Conservation (phyloP, 139 green algal species). For the Ostreobium quekettii region DNA sequence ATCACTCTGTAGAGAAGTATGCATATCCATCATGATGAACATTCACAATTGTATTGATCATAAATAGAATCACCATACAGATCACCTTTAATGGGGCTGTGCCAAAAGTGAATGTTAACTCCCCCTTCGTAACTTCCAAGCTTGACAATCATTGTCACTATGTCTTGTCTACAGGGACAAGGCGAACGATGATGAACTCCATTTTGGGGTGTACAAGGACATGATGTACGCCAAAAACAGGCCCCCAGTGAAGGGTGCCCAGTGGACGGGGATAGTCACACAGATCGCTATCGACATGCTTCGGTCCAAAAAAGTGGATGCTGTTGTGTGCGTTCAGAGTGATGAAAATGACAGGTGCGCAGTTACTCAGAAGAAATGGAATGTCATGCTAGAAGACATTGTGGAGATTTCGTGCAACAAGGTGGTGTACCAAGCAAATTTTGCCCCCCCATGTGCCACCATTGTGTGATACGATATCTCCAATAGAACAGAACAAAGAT, state of each 20-base stretch:
- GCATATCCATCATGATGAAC: not conserved
- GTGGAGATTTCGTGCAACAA: too few species aligned
- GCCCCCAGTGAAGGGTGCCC: conserved; percentile 62
- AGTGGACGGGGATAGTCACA: conserved; percentile 95
- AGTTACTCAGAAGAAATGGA: too few species aligned
- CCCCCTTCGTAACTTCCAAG: not conserved
- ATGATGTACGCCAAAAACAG: conserved; percentile 67
- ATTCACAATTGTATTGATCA: too few species aligned
- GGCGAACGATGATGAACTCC: conserved; percentile 61
- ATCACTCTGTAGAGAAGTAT: not conserved
- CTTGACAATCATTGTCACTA: not conserved
- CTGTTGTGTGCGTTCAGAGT: conserved; percentile 88
- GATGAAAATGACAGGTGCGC: conserved; percentile 63
- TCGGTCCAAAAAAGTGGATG: conserved; percentile 73
- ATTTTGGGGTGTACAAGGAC: conserved; percentile 69
- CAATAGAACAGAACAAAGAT: too few species aligned
- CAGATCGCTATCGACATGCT: conserved; percentile 50
- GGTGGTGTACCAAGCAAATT: too few species aligned
- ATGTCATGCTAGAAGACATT: too few species aligned
- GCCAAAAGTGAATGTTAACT: not conserved
- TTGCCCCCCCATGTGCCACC: too few species aligned
- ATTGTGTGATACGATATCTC: too few species aligned
- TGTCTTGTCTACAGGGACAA: conserved; percentile 33
- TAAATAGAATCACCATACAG: not conserved
- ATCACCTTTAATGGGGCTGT: not conserved